These are phyloP conservation scores for Hypericum perforatum DNA, from an alignment of 345 rosid species.

Conservation along the genomic window DNA sequence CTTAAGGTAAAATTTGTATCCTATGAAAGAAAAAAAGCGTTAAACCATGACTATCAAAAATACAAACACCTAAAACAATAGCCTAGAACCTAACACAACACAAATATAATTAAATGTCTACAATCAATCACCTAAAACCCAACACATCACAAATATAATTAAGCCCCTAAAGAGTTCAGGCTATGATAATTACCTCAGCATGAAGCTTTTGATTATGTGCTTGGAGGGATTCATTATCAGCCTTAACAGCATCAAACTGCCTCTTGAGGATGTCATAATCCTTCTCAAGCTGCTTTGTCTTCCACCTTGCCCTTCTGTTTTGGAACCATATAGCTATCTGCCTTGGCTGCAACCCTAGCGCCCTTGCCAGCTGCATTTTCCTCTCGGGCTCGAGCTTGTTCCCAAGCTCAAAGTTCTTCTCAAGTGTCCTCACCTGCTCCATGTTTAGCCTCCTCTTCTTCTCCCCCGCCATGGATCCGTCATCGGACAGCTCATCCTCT, in stretches of 20 bases:
- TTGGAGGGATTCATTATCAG: constrained; percentile 70
- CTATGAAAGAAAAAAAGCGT: no score
- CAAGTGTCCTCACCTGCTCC: constrained; percentile 92
- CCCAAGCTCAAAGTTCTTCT: constrained; percentile 89
- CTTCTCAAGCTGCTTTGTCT: constrained; percentile 92
- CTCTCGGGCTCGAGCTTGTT: constrained; percentile 98
- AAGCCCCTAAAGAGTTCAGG: not conserved
- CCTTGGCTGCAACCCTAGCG: constrained; percentile 90
- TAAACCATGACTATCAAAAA: no score
- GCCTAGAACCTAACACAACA: no score
- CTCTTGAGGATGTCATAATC: constrained; percentile 78
- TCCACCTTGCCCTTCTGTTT: constrained; percentile 94
- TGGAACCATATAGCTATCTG: constrained; percentile 99
- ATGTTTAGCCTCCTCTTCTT: constrained; percentile 88
- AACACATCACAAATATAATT: no score
- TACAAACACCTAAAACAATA: no score
- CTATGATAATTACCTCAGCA: constrained; percentile 43
- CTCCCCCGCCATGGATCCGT: constrained; percentile 90
- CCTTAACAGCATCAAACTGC: constrained; percentile 69
- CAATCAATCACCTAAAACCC: not conserved
- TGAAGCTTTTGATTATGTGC: constrained; percentile 81
- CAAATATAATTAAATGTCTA: no score
- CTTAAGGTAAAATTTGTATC: no score
- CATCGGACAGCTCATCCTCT: constrained; percentile 82
- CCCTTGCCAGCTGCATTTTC: constrained; percentile 92